Base-by-base conservation (phyloP, 306 rosid species). In the Quercus aquifolioides region DNA sequence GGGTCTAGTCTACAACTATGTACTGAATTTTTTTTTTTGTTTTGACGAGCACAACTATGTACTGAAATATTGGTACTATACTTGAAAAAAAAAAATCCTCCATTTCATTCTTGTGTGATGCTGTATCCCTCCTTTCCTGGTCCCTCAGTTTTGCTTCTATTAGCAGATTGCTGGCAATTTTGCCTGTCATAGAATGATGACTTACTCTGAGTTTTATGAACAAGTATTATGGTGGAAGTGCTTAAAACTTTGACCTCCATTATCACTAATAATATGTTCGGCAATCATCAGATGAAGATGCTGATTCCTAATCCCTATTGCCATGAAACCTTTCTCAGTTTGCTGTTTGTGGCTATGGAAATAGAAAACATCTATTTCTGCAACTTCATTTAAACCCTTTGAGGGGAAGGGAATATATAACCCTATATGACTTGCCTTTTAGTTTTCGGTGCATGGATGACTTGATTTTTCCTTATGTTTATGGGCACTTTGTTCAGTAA, bases 1-100 rank as follows among this genome's bases (percentile, higher is more conserved):
- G 74, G 49, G 79, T 74, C 65, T 77, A 55, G 76, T 74, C 65
- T 77, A 31, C 5, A 49, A 58, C 30, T 21, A 58, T 9, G 31
- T 58, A 8, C 15, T 58, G 54, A 49, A 1, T 2, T 49, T 2
- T 12, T 0, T 10, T 2, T 46, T 11, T 46, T n/a, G n/a, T 11
- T 49, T 49, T 38, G 46, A 2, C 11, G 1, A 8, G 46, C 8
- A 38, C 46, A 38, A 8, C 11, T 38, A 38, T 38, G 46, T 38
- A 38, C 43, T 38, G 43, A 38, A 38, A 38, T 38, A 38, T 38
- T 38, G 43, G 43, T 38, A 38, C 46, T 38, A 7, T 38, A 7
- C 46, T 38, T 38, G 11, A 8, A 33, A 33, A 33, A 33, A 33
- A 33, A 49, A 10, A 10, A 12, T 13, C 54, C 54, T 49, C 17